Evolutionary conservation across 106 monocot species (phyloP), one percentile per base, ranked within the genome.

Genomic region (Iris macrosiphon): DNA sequence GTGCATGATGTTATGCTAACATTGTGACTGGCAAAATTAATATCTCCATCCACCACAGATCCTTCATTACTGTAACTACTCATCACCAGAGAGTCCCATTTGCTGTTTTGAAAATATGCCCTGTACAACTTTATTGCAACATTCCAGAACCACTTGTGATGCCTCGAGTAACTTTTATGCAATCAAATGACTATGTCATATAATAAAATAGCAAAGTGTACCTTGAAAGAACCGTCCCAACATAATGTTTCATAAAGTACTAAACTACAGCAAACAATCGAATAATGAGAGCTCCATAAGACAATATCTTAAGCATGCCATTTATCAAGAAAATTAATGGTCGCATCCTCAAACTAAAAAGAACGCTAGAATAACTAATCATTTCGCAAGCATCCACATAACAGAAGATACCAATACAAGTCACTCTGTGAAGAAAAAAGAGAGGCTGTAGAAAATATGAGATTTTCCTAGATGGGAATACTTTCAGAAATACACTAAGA

Each of bases 81-180:
- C 31, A 53, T 55, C 23, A 31, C 66, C 34, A 17, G 15, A 2
- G 32, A 15, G 10, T 75, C 46, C 20, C 45, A 57, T 20, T 59
- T 61, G 13, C 65, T 54, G 12, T 62, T 56, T 51, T 90, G 73
- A 71, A 32, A 87, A 61, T 87, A 98, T 60, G 74, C 68, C 65
- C 74, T 78, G 64, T 83, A 91, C 12, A 98, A 43, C 49, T 82
- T 83, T 60, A 76, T 55, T 54, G 59, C 43, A 61, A 72, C 52
- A 79, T 98, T n/a, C 98, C 39, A 98, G 63, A 59, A 80, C 61
- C 56, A 75, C 60, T 75, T 82, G 91, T 24, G 67, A 61, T 46
- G 52, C 55, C 65, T 90, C 91, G 35, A 87, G 55, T 46, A 87
- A 54, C 64, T 91, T 70, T 25, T 77, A 66, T 44, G 72, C 55